Percentiles rank a stretch among this genome's conserved stretches.
Conservation (phyloP, 371 early-diverging fungal genomes). For the Ordospora colligata region DNA sequence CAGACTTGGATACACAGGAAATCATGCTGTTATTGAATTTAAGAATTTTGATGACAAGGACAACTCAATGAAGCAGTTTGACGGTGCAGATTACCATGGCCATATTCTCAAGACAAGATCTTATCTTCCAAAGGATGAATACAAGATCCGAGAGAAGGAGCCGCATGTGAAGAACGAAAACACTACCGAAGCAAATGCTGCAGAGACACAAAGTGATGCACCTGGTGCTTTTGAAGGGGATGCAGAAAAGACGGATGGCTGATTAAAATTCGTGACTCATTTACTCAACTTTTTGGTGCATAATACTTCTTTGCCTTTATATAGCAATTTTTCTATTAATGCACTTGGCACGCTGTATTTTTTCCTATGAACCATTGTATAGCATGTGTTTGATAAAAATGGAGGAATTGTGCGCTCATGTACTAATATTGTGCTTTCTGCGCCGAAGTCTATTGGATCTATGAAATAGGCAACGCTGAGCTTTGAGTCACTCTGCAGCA, state of each 20-base stretch:
- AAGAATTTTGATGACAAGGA: constrained; percentile 35
- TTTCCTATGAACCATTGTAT: not conserved
- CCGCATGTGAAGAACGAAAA: not conserved
- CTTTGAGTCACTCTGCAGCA: not conserved
- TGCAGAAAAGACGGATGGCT: not conserved
- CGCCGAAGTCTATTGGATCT: constrained; percentile 18
- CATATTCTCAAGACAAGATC: constrained; percentile 7
- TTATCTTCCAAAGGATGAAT: constrained; percentile 7
- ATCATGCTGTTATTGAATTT: constrained; percentile 48
- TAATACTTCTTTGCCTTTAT: not conserved
- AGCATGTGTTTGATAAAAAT: not conserved
- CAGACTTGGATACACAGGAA: constrained; percentile 28
- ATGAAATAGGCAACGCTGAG: constrained; percentile 21
- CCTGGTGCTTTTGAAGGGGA: not conserved
- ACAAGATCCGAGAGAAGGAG: not conserved
- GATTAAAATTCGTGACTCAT: not conserved
- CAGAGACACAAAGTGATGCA: not conserved
- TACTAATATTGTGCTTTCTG: not conserved
- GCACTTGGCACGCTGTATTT: not conserved
- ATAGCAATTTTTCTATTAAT: constrained; percentile 8
- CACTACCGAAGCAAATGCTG: not conserved
- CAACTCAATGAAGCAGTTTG: constrained; percentile 22
- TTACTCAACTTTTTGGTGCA: not conserved
- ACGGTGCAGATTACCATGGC: constrained; percentile 23
- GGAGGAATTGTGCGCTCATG: not conserved